Evolutionary conservation across 1,139 yeast genomes (phyloP), one percentile per base, ranked within the genome.

Genomic region (Candida sanyaensis): DNA sequence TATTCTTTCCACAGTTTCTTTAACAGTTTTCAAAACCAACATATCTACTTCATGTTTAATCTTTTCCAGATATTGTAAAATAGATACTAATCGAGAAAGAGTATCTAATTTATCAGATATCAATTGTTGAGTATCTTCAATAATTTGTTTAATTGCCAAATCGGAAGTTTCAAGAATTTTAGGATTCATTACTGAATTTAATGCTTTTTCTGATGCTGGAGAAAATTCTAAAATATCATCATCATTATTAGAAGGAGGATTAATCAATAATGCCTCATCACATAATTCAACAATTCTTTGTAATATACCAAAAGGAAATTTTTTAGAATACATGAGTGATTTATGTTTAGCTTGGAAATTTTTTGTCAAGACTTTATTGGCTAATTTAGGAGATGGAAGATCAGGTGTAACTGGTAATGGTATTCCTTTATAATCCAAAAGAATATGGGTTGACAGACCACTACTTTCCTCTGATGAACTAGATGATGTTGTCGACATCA

Each of bases 31-130:
- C 36, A 88, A 68, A 2, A 92, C 96, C 59, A 84, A 72, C 17
- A 67, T 75, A 60, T 92, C 96, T 7, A 92, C 90, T 63, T 93
- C 97, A 41, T 78, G 80, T 52, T 90, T 88, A 42, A 93, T 82
- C 57, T 84, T 84, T 53, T 87, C 87, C n/a, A 89, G 83, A 60
- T 88, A 91, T 50, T 86, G 83, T 49, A 89, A 71, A 3, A 92
- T 81, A 50, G 93, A 88, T 27, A 89, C 86, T 54, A 89, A 73
- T 56, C 98, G 73, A 17, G 84, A 72, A n/a, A 91, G 77, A 0
- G 90, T 79, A 46, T 86, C 91, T 2, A 89, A 78, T 61, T 93
- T 92, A 28, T 80, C 83, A 46, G 74, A 73, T 1, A 88, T 84
- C 32, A 87, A 63, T 1, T 60, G 62, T 52, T 81, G 80, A 0